Base-by-base conservation (phyloP, 176 grass and related monocot species). In the Microstegium vimineum region DNA sequence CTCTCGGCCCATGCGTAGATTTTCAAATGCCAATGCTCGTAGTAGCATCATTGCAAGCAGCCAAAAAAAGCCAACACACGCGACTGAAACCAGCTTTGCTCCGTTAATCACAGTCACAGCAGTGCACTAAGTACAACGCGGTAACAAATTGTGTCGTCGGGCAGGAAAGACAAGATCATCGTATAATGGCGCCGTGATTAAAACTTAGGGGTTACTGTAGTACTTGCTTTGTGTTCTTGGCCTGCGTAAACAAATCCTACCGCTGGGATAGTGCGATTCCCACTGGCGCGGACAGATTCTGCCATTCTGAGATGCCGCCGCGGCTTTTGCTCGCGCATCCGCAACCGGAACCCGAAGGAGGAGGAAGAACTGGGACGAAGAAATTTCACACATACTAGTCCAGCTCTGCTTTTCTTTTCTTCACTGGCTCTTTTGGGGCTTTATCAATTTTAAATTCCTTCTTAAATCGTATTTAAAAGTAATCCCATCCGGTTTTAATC, bases 171-270 rank as follows among this genome's bases (percentile, higher is more conserved):
- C 76, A 80, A 73, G 76, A 80, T 86, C 35, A n/a, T n/a, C n/a
- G n/a, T n/a, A n/a, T n/a, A n/a, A n/a, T n/a, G 27, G 22, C 45
- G 10, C 46, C 54, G 46, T 84, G 75, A 88, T 88, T 88, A 67
- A 69, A 79, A n/a, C n/a, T 74, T 66, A 23, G 6, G 4, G n/a
- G n/a, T n/a, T n/a, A n/a, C n/a, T n/a, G n/a, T n/a, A n/a, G 12
- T 47, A 16, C 45, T 59, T 82, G 38, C 65, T 22, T 36, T 37
- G 2, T 13, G 42, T 73, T 83, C 66, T 78, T 65, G 86, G 74
- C 35, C 14, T 27, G 56, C 25, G 70, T 78, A 83, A 82, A 73
- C 74, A 83, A 83, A 72, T n/a, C n/a, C n/a, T 0, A 17, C 25
- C 8, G n/a, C n/a, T n/a, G n/a, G n/a, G 47, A 1, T 57, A 8